These are phyloP conservation scores for Paramecium caudatum DNA, from an alignment of 73 alveolate species.

Conservation along the genomic window DNA sequence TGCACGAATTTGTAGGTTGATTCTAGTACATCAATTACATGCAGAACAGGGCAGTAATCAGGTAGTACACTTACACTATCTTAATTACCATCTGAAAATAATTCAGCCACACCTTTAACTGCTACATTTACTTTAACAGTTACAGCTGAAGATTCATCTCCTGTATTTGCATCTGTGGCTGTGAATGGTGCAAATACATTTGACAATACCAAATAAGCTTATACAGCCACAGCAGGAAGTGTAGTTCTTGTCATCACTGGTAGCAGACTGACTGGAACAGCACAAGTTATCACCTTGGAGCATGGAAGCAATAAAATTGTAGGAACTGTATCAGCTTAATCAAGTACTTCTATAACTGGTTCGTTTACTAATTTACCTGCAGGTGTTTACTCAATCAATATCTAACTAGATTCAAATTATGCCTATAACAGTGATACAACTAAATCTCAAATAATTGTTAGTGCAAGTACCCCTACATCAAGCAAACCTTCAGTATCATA, in stretches of 20 bases:
- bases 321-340: constrained; percentile 88
- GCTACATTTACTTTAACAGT: neutral
- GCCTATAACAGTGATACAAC: neutral
- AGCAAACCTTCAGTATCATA: neutral
- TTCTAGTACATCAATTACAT: neutral
- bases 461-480: neutral
- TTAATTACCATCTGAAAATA: neutral
- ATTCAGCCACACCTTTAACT: neutral
- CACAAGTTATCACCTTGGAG: neutral
- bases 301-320: constrained; percentile 58
- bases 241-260: constrained; percentile 21
- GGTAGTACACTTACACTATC: neutral
- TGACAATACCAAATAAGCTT: neutral
- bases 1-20: constrained; percentile 1
- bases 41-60: neutral
- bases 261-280: constrained; percentile 1
- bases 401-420: constrained; percentile 80
- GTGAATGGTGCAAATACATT: neutral
- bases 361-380: constrained; percentile 86
- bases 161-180: neutral
- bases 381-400: constrained; percentile 86
- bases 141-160: neutral
- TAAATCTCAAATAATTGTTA: neutral
- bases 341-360: constrained; percentile 84
- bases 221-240: constrained; percentile 9